Evolutionary conservation across 495 filamentous ascomycete genomes (phyloP).

Genomic region (Neurospora sp.): DNA sequence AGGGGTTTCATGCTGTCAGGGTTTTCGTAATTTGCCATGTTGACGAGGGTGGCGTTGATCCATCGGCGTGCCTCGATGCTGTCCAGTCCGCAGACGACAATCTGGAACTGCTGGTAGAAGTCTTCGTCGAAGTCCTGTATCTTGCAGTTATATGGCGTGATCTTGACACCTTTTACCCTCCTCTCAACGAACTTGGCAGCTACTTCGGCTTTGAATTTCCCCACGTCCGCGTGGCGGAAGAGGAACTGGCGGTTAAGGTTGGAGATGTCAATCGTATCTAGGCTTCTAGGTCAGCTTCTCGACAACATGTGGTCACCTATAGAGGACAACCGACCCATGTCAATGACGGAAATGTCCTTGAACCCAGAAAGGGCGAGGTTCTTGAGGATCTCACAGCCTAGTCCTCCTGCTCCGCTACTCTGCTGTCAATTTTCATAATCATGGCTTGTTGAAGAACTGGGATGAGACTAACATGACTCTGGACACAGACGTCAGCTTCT

Average conservation of each 20-base stretch:
- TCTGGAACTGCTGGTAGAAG: constrained; percentile 95
- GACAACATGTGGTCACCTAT: neutral
- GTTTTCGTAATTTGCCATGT: constrained; percentile 63
- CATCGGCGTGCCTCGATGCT: constrained; percentile 94
- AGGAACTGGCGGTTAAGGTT: constrained; percentile 98
- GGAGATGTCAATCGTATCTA: constrained; percentile 90
- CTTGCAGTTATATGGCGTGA: constrained; percentile 84
- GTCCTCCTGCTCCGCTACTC: constrained; percentile 66
- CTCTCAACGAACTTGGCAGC: constrained; percentile 85
- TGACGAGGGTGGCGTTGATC: constrained; percentile 92
- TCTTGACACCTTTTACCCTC: constrained; percentile 79
- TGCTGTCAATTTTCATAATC: constrained; percentile 32
- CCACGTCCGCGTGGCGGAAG: constrained; percentile 86
- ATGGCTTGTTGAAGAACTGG: neutral
- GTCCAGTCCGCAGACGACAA: constrained; percentile 92
- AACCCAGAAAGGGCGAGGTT: constrained; percentile 93
- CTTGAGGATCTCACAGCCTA: constrained; percentile 96
- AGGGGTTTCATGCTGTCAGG: constrained; percentile 81
- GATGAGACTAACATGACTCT: constrained; percentile 18
- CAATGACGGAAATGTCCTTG: constrained; percentile 95
- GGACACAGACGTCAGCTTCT: neutral
- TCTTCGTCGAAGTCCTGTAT: constrained; percentile 97
- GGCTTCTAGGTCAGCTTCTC: neutral
- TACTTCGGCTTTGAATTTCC: constrained; percentile 86
- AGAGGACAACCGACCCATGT: constrained; percentile 51